These are phyloP conservation scores for Hypoxylon cercidicola DNA, from an alignment of 495 filamentous ascomycete species.

Conservation along the genomic window DNA sequence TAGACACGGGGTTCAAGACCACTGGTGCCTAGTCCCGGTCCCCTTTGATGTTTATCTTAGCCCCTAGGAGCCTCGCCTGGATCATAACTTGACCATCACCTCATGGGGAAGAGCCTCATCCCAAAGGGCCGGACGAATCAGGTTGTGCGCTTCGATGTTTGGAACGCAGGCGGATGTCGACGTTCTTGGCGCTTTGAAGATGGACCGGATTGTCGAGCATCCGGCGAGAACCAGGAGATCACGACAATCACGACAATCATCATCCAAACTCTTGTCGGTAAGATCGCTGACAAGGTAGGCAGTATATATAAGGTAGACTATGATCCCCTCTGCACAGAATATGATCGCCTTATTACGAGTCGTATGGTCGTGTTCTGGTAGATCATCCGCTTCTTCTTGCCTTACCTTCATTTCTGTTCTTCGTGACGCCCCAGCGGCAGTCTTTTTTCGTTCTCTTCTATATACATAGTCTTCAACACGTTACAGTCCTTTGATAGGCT, in stretches of 20 bases:
- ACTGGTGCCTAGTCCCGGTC: conserved; percentile 8
- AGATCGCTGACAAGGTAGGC: conserved; percentile 31
- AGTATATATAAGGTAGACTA: conserved; percentile 34
- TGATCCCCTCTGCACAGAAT: conserved; percentile 26
- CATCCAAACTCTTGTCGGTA: conserved; percentile 10
- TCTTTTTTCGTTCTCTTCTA: conserved; percentile 32
- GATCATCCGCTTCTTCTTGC: conserved; percentile 35
- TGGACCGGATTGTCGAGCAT: conserved; percentile 37
- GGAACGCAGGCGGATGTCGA: conserved; percentile 5
- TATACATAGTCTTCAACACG: conserved; percentile 27
- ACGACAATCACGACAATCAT: conserved; percentile 34
- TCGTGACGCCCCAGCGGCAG: conserved; percentile 40
- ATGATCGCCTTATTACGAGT: conserved; percentile 37
- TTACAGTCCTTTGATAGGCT: conserved; percentile 46
- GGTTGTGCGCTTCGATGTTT: conserved; percentile 4
- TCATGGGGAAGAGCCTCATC: conserved; percentile 25
- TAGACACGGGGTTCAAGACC: conserved; percentile 3
- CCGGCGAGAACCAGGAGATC: conserved; percentile 13
- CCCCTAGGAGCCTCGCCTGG: conserved; percentile 18
- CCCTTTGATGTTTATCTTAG: conserved; percentile 4
- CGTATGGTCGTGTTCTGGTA: conserved; percentile 36
- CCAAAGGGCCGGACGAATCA: conserved; percentile 24
- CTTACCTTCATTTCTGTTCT: conserved; percentile 33
- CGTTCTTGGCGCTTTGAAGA: conserved; percentile 36
- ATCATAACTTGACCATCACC: conserved; percentile 14